Conservation (phyloP, 768 basidiomycete genomes). For the Tylopilus sp. region DNA sequence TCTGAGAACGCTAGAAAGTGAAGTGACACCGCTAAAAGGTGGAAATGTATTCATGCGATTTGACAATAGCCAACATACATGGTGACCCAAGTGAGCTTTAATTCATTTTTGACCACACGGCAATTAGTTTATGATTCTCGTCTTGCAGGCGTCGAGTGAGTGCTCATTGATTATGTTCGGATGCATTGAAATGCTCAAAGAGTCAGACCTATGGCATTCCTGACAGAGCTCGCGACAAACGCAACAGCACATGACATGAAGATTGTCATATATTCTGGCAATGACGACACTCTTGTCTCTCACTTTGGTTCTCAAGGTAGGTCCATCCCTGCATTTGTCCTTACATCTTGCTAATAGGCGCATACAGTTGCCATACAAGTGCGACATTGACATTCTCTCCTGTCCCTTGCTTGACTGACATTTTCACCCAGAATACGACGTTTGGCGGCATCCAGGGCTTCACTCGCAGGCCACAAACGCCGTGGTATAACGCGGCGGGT, state of each 20-base stretch:
- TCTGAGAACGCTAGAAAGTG: constrained; percentile 7
- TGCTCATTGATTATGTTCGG: no score
- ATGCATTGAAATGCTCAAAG: no score
- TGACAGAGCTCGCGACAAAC: no score
- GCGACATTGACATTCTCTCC: not conserved
- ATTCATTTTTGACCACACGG: not conserved
- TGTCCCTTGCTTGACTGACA: not conserved
- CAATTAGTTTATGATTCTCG: no score
- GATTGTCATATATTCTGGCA: no score
- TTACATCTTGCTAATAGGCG: no score
- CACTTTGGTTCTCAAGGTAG: no score
- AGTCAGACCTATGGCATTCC: no score
- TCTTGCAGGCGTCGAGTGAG: no score
- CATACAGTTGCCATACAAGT: constrained; percentile 53
- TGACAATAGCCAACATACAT: constrained; percentile 4
- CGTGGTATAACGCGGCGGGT: constrained; percentile 51
- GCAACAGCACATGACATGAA: no score
- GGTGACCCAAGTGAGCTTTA: constrained; percentile 32
- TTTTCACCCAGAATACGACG: constrained; percentile 58
- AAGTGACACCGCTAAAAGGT: not conserved
- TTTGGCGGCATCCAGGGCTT: constrained; percentile 79
- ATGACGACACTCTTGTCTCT: no score
- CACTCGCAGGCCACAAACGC: constrained; percentile 60
- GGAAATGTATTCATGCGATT: not conserved
- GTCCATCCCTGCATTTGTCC: no score